Evolutionary conservation across 345 rosid genomes (phyloP).

Genomic region (Nasturtium officinale): DNA sequence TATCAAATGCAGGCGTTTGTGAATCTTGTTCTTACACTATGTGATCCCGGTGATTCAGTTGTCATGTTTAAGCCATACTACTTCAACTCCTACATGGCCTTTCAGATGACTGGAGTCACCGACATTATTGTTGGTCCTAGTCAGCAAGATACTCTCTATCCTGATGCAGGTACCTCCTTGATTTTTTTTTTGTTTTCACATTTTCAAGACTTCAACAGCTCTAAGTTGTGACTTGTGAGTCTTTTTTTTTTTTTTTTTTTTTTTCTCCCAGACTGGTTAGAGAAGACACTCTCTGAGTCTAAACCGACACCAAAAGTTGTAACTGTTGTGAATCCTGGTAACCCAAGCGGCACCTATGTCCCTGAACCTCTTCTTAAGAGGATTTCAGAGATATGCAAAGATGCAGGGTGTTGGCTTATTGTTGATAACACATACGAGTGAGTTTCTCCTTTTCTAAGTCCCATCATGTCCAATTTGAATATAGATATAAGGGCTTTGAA

Average conservation of each 20-base stretch:
- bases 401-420: conserved; percentile 93
- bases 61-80: conserved; percentile 98
- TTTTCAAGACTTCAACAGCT: background rate
- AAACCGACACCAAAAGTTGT: conserved; percentile 92
- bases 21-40: conserved; percentile 77
- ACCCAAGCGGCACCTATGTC: conserved; percentile 89
- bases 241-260: background rate
- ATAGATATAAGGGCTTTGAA: background rate
- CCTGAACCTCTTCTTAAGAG: conserved; percentile 90
- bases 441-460: conserved; percentile 43
- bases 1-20: conserved; percentile 76
- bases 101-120: conserved; percentile 98
- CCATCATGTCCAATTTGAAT: background rate
- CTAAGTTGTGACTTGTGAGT: conserved; percentile 21
- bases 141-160: conserved; percentile 67
- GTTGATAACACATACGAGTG: conserved; percentile 98
- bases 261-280: conserved; percentile 68
- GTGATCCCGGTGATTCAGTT: conserved; percentile 89
- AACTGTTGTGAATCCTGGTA: conserved; percentile 92
- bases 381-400: conserved; percentile 77
- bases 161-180: conserved; percentile 71
- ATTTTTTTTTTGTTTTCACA: background rate
- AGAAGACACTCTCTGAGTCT: conserved; percentile 61
- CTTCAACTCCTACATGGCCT: conserved; percentile 95
- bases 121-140: conserved; percentile 86